Base-by-base conservation (phyloP, 208 protist genomes). In the Crithidia sp. region DNA sequence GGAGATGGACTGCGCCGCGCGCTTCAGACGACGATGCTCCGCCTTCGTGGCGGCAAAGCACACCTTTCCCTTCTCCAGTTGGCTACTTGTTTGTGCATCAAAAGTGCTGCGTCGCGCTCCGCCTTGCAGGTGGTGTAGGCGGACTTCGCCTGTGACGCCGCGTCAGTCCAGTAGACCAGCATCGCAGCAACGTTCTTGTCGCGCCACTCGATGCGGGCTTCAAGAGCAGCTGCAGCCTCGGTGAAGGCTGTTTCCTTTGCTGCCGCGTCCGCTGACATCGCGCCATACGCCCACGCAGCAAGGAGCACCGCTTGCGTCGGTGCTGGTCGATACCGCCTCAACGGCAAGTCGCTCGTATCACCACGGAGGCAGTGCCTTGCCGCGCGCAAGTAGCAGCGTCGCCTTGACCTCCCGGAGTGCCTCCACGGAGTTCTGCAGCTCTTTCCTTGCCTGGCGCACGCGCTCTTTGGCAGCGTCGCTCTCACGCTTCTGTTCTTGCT, bases 51-150 rank as follows among this genome's bases (percentile, higher is more conserved):
- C 14, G 5, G 63, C 9, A 71, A 83, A 91, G 14, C 19, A 49
- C 50, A 75, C 63, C 7, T 64, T 59, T 5, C 80, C 71, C 12
- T 83, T 53, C 19, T 67, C 74, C 37, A 87, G 56, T 9, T 40
- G n/a, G 81, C 74, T 63, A 89, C 81, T n/a, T 44, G n/a, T 49
- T 85, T 56, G 40, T 16, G 49, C 8, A 13, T 19, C 7, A 12
- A 13, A 41, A 62, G 59, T 7, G 19, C n/a, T 8, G 71, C 52
- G 19, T 77, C 59, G 37, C 63, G 64, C 53, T 73, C 59, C 13
- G 74, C 53, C 54, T 86, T 89, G 10, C 63, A 49, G 14, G 52
- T 36, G 39, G 80, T 70, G 73, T 92, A 92, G 5, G 54, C 70
- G 14, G 62, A 47, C 47, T 83, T 85, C 4, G 55, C 49, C 19